phyloP scores from a whole-genome alignment of 345 rosid species.

The Cochlearia excelsa region DNA sequence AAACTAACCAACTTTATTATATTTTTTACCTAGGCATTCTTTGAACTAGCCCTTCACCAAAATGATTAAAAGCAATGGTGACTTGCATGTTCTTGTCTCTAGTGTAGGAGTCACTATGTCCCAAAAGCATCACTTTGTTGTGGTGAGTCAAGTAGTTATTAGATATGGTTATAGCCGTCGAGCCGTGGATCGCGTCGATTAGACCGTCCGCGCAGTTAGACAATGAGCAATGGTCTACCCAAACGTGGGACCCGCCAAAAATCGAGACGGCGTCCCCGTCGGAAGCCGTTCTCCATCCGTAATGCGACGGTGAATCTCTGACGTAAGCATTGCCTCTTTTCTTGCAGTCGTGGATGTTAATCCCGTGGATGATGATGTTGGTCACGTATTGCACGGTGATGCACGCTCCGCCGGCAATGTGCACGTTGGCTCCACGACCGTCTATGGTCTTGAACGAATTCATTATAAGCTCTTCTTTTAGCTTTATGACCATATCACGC shows the following conservation, averaged over 20 bases:
- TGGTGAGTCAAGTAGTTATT: conserved; percentile 58
- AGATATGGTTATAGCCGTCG: conserved; percentile 60
- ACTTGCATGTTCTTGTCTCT: conserved; percentile 65
- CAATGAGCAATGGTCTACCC: conserved; percentile 66
- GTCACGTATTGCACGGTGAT: conserved; percentile 62
- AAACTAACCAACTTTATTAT: neutral
- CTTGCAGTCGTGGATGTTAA: conserved; percentile 58
- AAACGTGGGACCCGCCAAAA: conserved; percentile 61
- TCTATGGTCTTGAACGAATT: conserved; percentile 66
- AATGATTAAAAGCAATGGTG: conserved; percentile 69
- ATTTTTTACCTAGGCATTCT: conserved; percentile 62
- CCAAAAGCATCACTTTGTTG: conserved; percentile 62
- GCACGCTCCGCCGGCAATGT: conserved; percentile 61
- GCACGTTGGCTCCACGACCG: conserved; percentile 56
- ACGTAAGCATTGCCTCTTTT: conserved; percentile 58
- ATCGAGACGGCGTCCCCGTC: conserved; percentile 62
- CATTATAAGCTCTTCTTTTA: conserved; percentile 57
- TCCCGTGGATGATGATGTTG: conserved; percentile 53
- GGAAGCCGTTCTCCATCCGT: conserved; percentile 59
- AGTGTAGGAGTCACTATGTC: conserved; percentile 54
- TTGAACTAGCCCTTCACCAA: conserved; percentile 67
- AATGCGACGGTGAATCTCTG: conserved; percentile 57
- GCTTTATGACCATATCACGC: conserved; percentile 57
- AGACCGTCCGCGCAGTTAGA: conserved; percentile 58
- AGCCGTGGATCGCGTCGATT: conserved; percentile 57